Percentiles rank a stretch among this genome's conserved stretches.
Conservation (phyloP, 2,329 filamentous ascomycete species). For the Claviceps sp. region DNA sequence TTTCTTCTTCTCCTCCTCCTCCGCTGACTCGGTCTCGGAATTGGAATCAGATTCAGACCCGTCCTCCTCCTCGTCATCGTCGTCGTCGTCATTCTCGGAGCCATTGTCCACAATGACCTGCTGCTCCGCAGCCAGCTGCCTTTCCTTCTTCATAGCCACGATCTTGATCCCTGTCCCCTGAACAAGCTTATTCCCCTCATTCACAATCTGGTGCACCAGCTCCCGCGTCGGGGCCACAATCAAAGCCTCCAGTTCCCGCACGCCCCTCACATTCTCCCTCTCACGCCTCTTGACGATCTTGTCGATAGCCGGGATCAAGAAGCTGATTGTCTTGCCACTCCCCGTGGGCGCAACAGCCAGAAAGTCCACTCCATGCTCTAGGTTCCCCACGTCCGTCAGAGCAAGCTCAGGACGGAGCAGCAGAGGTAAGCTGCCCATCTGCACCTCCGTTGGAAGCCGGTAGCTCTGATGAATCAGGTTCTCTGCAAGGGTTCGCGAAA, state of each 20-base stretch:
- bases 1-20: conserved; percentile 26
- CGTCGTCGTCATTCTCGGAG: conserved; percentile 17
- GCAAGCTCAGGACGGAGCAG: conserved; percentile 47
- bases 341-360: conserved; percentile 86
- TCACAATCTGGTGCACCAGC: conserved; percentile 65
- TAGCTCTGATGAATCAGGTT: conserved; percentile 83
- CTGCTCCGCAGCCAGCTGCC: conserved; percentile 46
- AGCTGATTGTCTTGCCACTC: conserved; percentile 91
- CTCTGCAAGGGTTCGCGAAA: conserved; percentile 58
- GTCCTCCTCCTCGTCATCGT: background rate
- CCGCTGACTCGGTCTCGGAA: conserved; percentile 15
- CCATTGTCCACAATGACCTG: conserved; percentile 24
- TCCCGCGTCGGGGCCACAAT: conserved; percentile 69
- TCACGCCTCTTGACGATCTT: conserved; percentile 48
- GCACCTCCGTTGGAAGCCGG: conserved; percentile 80
- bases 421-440: conserved; percentile 73
- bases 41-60: too few relatives aligned
- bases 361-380: conserved; percentile 48
- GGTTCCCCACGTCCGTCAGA: conserved; percentile 24
- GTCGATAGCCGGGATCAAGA: conserved; percentile 77
- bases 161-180: conserved; percentile 65
- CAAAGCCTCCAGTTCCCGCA: conserved; percentile 48
- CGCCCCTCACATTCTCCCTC: conserved; percentile 23
- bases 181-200: conserved; percentile 73
- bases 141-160: conserved; percentile 73